A percentile compares a stretch with the other conserved stretches of the same genome.
These are phyloP conservation scores for Bipolaris bicolor DNA, from an alignment of 2,329 filamentous ascomycete species.

Conservation along the genomic window DNA sequence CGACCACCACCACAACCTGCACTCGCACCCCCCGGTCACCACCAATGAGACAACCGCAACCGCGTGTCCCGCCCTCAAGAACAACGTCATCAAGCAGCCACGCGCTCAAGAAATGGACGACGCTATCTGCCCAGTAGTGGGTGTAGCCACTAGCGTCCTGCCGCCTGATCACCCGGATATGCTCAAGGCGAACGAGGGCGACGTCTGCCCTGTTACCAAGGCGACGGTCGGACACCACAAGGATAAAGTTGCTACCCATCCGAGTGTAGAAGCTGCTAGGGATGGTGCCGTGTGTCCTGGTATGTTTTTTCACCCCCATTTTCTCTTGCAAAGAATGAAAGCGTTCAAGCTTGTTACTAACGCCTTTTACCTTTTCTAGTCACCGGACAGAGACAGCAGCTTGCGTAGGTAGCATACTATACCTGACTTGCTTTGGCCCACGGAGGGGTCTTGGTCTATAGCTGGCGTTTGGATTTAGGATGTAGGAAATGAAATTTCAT, in stretches of 20 bases:
- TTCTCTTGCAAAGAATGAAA: too few species aligned
- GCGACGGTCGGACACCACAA: conserved; percentile 53
- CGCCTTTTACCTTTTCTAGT: conserved; percentile 18
- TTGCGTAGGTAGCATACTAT: conserved; percentile 13
- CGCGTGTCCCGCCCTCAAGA: conserved; percentile 52
- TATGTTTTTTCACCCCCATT: background rate
- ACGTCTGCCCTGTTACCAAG: conserved; percentile 54
- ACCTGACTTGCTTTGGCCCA: background rate
- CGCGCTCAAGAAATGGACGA: conserved; percentile 50
- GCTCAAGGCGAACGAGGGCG: conserved; percentile 46
- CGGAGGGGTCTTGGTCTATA: background rate
- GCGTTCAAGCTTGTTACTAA: background rate
- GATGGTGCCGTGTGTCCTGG: conserved; percentile 50
- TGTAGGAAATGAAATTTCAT: background rate
- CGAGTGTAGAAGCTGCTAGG: conserved; percentile 47
- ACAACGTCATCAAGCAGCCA: conserved; percentile 44
- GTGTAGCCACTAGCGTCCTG: conserved; percentile 51
- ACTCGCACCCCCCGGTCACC: conserved; percentile 50
- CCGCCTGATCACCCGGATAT: conserved; percentile 53
- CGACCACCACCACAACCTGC: conserved; percentile 53
- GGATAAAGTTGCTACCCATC: conserved; percentile 51
- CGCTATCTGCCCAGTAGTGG: conserved; percentile 53
- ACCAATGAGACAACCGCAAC: conserved; percentile 41
- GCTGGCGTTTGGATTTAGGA: background rate
- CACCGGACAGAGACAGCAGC: conserved; percentile 42